These are phyloP conservation scores for Claviceps sp. DNA, from an alignment of 2,329 filamentous ascomycete species.

Conservation along the genomic window DNA sequence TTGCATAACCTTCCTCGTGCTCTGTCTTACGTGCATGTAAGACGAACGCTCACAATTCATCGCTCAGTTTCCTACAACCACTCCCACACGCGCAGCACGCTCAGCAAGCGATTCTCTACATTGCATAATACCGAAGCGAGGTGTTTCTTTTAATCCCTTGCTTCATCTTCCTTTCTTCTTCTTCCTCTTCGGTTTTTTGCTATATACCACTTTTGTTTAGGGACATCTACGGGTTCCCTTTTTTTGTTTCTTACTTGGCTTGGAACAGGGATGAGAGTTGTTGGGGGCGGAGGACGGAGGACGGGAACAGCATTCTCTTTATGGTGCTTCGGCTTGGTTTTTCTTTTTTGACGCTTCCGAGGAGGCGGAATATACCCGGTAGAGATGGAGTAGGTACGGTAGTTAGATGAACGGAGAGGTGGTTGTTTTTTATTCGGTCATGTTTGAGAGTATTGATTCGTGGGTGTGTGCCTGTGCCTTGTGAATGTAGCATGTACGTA, in stretches of 20 bases:
- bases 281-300: neutral
- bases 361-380: slow-evolving; percentile 2
- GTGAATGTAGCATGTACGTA: too few relatives aligned
- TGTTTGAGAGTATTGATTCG: too few relatives aligned
- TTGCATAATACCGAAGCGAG: slow-evolving; percentile 1
- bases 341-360: neutral
- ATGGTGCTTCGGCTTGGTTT: neutral
- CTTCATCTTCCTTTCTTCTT: neutral
- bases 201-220: slow-evolving; percentile 4
- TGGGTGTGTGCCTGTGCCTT: too few relatives aligned
- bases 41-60: neutral
- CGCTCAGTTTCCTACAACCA: neutral
- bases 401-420: neutral
- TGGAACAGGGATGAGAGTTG: neutral
- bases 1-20: too few relatives aligned
- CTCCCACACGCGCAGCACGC: neutral
- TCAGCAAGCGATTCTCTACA: slow-evolving; percentile 1
- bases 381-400: neutral
- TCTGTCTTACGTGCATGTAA: too few relatives aligned
- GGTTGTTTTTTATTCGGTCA: slow-evolving; percentile 2
- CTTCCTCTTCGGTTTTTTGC: neutral
- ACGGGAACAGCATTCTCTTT: neutral
- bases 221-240: neutral
- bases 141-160: neutral
- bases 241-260: neutral